phyloP scores from a whole-genome alignment of 768 basidiomycete genomes.

The Pisolithus albus region DNA sequence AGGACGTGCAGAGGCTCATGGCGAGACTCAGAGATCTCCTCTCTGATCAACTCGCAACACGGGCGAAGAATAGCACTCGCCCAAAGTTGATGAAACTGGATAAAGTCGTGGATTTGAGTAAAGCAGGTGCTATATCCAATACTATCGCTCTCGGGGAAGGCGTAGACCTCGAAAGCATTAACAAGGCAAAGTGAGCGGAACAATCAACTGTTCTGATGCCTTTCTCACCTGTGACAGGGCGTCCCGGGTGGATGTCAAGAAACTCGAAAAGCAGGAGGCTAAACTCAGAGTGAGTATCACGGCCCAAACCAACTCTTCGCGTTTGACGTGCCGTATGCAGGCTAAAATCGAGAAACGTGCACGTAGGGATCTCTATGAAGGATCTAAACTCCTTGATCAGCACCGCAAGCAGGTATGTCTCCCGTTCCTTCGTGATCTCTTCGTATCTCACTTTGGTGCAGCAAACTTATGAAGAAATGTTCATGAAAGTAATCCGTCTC shows the following conservation, averaged over 20 bases:
- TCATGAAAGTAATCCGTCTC: conserved; percentile 68
- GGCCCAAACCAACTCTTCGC: background rate
- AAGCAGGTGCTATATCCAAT: conserved; percentile 63
- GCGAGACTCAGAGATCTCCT: conserved; percentile 53
- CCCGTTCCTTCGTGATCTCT: background rate
- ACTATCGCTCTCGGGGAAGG: conserved; percentile 77
- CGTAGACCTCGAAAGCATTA: conserved; percentile 85
- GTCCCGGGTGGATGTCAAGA: conserved; percentile 89
- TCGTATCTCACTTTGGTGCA: conserved; percentile 24
- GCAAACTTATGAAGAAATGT: conserved; percentile 99
- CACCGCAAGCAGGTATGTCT: conserved; percentile 74
- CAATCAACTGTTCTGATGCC: background rate
- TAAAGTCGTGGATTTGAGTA: conserved; percentile 85
- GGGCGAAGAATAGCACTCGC: conserved; percentile 52
- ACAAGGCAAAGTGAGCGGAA: conserved; percentile 79
- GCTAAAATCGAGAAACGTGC: conserved; percentile 98
- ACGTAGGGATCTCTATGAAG: conserved; percentile 86
- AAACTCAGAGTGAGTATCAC: conserved; percentile 65
- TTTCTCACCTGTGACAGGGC: conserved; percentile 42
- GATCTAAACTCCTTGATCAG: conserved; percentile 89
- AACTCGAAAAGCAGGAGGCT: conserved; percentile 93
- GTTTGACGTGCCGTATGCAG: conserved; percentile 29
- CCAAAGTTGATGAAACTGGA: conserved; percentile 72
- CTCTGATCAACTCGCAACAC: conserved; percentile 54
- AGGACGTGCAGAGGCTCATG: conserved; percentile 64